Conservation (phyloP, 208 protist species). For the Phytomonas sp. region DNA sequence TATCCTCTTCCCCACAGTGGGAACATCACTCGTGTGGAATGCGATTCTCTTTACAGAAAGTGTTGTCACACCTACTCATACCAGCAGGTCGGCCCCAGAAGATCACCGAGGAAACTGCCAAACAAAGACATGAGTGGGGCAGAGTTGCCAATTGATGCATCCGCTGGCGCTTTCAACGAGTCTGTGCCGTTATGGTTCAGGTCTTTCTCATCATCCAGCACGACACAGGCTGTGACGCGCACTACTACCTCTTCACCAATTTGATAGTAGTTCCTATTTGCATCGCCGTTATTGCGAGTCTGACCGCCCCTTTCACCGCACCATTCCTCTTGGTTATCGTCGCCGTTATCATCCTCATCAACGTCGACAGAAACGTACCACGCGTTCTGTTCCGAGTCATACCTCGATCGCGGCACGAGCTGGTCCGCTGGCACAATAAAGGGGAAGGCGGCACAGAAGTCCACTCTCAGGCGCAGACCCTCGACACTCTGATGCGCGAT, state of each 20-base stretch:
- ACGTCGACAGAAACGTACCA: slow-evolving; percentile 81
- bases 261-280: slow-evolving; percentile 43
- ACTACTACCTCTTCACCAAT: slow-evolving; percentile 64
- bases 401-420: slow-evolving; percentile 49
- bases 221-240: slow-evolving; percentile 36
- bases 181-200: not conserved
- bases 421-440: slow-evolving; percentile 44
- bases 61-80: slow-evolving; percentile 23
- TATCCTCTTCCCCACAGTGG: not conserved
- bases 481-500: slow-evolving; percentile 33
- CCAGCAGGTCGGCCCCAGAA: slow-evolving; percentile 64
- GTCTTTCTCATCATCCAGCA: slow-evolving; percentile 15
- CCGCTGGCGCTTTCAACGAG: slow-evolving; percentile 5
- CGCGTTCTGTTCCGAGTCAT: slow-evolving; percentile 21
- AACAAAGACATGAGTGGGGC: slow-evolving; percentile 51
- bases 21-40: not conserved
- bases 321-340: slow-evolving; percentile 7
- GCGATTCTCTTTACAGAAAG: not conserved
- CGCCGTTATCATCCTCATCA: slow-evolving; percentile 16
- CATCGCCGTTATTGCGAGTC: not conserved
- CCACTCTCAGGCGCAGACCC: slow-evolving; percentile 47
- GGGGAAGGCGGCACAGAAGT: slow-evolving; percentile 51
- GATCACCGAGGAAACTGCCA: slow-evolving; percentile 62
- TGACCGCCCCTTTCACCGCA: not conserved
- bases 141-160: not conserved